Percentiles rank a stretch among this genome's conserved stretches.
These are phyloP conservation scores for Pelargonium cotyledonis DNA, from an alignment of 441 rosid genomes.

Conservation along the genomic window DNA sequence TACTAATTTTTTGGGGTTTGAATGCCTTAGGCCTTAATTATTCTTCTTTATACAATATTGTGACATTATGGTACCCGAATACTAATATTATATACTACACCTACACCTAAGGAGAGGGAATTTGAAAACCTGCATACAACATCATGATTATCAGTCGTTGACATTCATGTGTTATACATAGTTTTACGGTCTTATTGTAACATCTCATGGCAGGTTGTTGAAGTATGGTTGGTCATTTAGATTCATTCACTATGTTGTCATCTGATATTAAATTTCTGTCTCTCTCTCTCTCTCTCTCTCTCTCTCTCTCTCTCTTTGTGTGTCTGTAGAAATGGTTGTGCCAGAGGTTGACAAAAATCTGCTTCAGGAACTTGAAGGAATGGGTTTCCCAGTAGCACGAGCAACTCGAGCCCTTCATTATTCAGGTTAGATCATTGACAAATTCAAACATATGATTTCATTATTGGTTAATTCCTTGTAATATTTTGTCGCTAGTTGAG, in stretches of 20 bases:
- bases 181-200: not conserved
- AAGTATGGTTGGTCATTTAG: conserved; percentile 1
- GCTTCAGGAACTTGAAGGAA: conserved; percentile 85
- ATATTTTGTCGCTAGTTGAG: not conserved
- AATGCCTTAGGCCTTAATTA: not conserved
- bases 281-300: not conserved
- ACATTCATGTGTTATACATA: not conserved
- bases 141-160: not conserved
- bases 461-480: not conserved
- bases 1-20: not conserved
- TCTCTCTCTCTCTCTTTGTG: not conserved
- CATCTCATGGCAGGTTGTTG: not conserved
- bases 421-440: conserved; percentile 47
- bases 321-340: conserved; percentile 64
- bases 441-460: not conserved
- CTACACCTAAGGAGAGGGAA: too few relatives aligned
- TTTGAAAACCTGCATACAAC: not conserved
- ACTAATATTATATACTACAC: too few relatives aligned
- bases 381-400: conserved; percentile 77
- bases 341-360: conserved; percentile 75
- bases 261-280: not conserved
- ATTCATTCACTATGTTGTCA: not conserved
- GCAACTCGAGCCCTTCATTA: conserved; percentile 92
- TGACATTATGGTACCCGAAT: too few relatives aligned
- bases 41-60: not conserved